phyloP scores from a whole-genome alignment of 2,329 filamentous ascomycete species.

The Aphanocladium album region DNA sequence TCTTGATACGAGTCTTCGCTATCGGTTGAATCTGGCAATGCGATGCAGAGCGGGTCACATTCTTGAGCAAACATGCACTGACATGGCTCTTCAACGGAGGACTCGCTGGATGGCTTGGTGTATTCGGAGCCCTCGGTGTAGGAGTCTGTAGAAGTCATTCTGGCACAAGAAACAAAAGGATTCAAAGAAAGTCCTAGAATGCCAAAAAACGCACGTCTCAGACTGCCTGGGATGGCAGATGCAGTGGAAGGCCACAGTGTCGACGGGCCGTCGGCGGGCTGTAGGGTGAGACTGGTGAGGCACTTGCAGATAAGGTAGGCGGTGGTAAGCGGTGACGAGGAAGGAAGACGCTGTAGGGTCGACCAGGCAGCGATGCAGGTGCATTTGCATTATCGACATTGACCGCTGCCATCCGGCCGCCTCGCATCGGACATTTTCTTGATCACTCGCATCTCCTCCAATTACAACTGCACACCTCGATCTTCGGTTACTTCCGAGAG shows the following conservation, averaged over 20 bases:
- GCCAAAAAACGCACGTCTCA: constrained; percentile 8
- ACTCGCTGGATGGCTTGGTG: background rate
- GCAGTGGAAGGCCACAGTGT: background rate
- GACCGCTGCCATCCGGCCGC: background rate
- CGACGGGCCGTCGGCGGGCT: background rate
- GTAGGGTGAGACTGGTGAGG: background rate
- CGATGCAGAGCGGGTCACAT: background rate
- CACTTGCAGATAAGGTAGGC: background rate
- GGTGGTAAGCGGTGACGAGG: background rate
- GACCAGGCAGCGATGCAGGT: background rate
- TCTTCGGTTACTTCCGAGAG: constrained; percentile 7
- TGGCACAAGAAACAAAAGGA: constrained; percentile 7
- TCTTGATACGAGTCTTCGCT: constrained; percentile 6
- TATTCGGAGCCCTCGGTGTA: background rate
- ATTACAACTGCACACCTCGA: background rate
- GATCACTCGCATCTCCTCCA: background rate
- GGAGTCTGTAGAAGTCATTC: constrained; percentile 10
- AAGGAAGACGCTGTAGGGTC: background rate
- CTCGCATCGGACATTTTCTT: background rate
- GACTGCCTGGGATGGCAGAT: constrained; percentile 1
- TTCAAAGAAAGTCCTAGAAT: constrained; percentile 12
- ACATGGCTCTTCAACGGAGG: constrained; percentile 4
- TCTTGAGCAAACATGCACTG: background rate
- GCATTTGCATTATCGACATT: background rate
- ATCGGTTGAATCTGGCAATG: constrained; percentile 4